Evolutionary conservation across 352 stramenopile genomes (phyloP), one percentile per base, ranked within the genome.

Genomic region (Phytophthora palmivora): DNA sequence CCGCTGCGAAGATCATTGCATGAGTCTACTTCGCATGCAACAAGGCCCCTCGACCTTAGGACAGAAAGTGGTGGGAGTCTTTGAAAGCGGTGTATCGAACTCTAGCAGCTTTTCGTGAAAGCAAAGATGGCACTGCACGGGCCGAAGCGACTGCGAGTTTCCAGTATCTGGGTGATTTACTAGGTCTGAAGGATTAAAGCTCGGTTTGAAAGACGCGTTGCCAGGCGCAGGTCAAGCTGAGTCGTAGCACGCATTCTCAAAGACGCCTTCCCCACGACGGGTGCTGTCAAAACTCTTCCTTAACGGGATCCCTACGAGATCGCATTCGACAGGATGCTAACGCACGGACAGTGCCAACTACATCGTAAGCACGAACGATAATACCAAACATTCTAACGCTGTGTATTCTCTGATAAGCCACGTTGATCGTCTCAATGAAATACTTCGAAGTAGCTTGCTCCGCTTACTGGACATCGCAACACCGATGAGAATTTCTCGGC

Each of bases 401-500:
- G 55, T 62, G 58, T 56, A 56, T 70, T 57, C 46, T 11, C 26
- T 57, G 32, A 53, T 49, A 63, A 56, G 51, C 58, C 55, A 21
- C 30, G 10, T 41, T 24, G 32, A 26, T 24, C 15, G 18, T 41
- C 32, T 46, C 44, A 30, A 26, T 39, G 24, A 28, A 6, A 28
- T 3, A 34, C 44, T n/a, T n/a, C n/a, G n/a, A n/a, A n/a, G n/a
- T 36, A 34, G 43, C 26, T 26, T 15, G 21, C n/a, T n/a, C n/a
- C n/a, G 37, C 61, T 87, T 92, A 93, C 47, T 75, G 73, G 14
- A 96, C 85, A 53, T 89, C 80, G 26, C 87, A 9, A 96, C 84
- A 19, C 84, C 80, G 79, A 96, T 86, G 56, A 93, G 70, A 41
- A 92, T 92, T 70, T 94, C 82, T 50, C 91, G 85, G 59, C 84